phyloP scores from a whole-genome alignment of 805 yeast species.

The Metschnikowia corniflorae region DNA sequence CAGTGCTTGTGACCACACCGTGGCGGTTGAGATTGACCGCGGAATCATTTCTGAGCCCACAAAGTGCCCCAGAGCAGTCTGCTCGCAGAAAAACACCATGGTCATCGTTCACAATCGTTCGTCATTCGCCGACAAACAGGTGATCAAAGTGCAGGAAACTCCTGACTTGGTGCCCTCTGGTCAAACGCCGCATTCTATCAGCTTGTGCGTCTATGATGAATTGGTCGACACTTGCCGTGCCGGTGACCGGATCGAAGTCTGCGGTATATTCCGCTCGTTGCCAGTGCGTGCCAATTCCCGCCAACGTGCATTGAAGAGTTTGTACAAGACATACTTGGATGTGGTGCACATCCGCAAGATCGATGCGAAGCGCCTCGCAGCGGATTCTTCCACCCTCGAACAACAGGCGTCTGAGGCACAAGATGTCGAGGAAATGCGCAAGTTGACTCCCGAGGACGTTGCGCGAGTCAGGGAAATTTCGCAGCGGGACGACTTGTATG shows the following conservation, averaged over 20 bases:
- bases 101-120: conserved; percentile 87
- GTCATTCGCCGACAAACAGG: conserved; percentile 92
- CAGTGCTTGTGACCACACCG: conserved; percentile 89
- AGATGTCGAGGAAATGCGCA: conserved; percentile 75
- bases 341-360: conserved; percentile 89
- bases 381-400: conserved; percentile 66
- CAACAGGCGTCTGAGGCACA: conserved; percentile 59
- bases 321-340: conserved; percentile 91
- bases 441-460: conserved; percentile 66
- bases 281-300: conserved; percentile 87
- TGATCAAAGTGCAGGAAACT: conserved; percentile 89
- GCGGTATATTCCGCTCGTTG: conserved; percentile 89
- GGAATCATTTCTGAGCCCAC: conserved; percentile 94
- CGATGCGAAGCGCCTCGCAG: conserved; percentile 76
- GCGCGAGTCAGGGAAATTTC: conserved; percentile 59
- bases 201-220: conserved; percentile 92
- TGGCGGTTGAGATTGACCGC: conserved; percentile 87
- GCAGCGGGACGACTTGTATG: conserved; percentile 75
- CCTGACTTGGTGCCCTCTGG: conserved; percentile 97
- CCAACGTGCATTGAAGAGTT: conserved; percentile 75
- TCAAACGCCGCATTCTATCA: conserved; percentile 95
- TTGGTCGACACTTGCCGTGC: conserved; percentile 92
- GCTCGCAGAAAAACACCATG: conserved; percentile 85
- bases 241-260: conserved; percentile 93
- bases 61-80: conserved; percentile 83